Conservation (phyloP, 306 rosid species). For the Sphenostylis stenocarpa region DNA sequence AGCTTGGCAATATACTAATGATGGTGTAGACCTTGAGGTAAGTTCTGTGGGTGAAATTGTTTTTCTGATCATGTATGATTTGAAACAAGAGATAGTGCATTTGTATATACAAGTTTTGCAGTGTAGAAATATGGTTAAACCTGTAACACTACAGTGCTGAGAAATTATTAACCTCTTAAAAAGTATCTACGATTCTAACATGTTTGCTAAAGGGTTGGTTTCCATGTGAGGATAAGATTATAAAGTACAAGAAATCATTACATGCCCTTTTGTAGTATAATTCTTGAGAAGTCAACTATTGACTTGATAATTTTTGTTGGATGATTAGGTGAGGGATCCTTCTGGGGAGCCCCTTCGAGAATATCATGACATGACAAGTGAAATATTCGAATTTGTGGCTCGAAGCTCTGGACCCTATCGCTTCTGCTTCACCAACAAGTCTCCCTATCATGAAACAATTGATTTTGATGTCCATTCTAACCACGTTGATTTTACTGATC, state of each 20-base stretch:
- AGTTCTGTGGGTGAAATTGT: background rate
- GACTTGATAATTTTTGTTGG: background rate
- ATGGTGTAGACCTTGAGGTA: slow-evolving; percentile 64
- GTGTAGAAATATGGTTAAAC: too few relatives aligned
- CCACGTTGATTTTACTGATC: slow-evolving; percentile 52
- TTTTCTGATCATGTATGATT: slow-evolving; percentile 5
- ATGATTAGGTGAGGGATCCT: slow-evolving; percentile 62
- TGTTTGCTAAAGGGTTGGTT: background rate
- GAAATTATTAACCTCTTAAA: background rate
- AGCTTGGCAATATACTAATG: slow-evolving; percentile 52
- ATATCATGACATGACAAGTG: slow-evolving; percentile 57
- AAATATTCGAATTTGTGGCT: slow-evolving; percentile 65
- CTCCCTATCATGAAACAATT: slow-evolving; percentile 78
- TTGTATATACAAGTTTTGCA: too few relatives aligned
- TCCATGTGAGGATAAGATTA: background rate
- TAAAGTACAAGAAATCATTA: background rate
- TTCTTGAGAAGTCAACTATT: background rate
- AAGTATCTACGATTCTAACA: background rate
- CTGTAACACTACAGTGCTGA: too few relatives aligned
- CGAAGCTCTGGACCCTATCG: slow-evolving; percentile 50
- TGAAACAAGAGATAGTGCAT: too few relatives aligned
- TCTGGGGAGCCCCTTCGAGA: slow-evolving; percentile 56
- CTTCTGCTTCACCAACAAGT: slow-evolving; percentile 80
- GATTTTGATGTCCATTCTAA: slow-evolving; percentile 74
- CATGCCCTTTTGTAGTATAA: background rate